Conservation (phyloP, 83 land plant species). For the Thuja plicata region DNA sequence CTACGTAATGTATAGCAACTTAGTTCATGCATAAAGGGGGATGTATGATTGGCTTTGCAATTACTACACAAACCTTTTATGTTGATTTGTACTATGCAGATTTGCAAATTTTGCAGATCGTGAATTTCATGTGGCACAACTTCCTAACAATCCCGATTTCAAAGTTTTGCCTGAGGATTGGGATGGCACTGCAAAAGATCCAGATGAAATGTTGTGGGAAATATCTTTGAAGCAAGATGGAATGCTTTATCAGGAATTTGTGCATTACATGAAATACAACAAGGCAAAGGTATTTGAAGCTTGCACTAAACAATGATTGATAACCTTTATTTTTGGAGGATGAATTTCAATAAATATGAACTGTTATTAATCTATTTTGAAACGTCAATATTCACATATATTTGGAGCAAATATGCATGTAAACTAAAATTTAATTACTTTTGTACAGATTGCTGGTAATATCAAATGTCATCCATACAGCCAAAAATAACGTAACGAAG, state of each 20-base stretch:
- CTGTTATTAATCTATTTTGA: neutral
- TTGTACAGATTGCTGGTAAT: slow-evolving; percentile 62
- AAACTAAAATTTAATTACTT: neutral
- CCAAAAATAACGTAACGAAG: slow-evolving; percentile 52
- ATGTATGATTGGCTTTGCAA: neutral
- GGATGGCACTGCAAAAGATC: slow-evolving; percentile 71
- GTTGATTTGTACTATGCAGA: slow-evolving; percentile 29
- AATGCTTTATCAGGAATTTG: slow-evolving; percentile 71
- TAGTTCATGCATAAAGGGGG: neutral
- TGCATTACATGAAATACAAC: slow-evolving; percentile 67
- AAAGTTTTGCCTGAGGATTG: slow-evolving; percentile 86
- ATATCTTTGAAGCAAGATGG: slow-evolving; percentile 78
- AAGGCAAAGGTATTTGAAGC: slow-evolving; percentile 55
- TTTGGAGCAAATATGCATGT: neutral
- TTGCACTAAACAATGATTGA: neutral
- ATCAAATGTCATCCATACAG: slow-evolving; percentile 66
- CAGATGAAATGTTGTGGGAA: slow-evolving; percentile 75
- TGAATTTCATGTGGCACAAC: slow-evolving; percentile 76
- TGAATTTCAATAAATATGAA: neutral
- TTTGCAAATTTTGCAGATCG: slow-evolving; percentile 53
- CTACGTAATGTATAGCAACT: neutral
- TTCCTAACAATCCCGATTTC: slow-evolving; percentile 67
- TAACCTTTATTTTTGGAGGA: neutral
- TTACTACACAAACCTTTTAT: neutral
- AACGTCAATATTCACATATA: neutral